Conservation (phyloP, 2,329 filamentous ascomycete species). For the Verticillium isaacii region DNA sequence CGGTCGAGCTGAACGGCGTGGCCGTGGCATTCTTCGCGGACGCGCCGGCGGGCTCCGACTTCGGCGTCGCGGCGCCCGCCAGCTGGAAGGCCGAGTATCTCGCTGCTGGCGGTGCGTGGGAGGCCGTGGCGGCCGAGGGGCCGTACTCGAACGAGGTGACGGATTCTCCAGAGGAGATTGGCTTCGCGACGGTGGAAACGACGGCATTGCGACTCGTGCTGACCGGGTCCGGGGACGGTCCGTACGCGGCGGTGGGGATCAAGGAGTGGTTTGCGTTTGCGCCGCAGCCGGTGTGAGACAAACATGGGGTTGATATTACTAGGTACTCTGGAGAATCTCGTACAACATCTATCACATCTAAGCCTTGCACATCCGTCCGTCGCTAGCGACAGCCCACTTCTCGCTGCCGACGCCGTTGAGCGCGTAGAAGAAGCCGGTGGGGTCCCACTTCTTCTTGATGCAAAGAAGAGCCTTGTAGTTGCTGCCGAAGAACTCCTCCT, state of each 20-base stretch:
- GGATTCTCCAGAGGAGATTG: constrained; percentile 20
- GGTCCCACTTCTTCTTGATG: constrained; percentile 49
- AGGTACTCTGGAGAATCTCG: background rate
- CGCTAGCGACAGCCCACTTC: constrained; percentile 33
- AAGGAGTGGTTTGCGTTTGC: constrained; percentile 20
- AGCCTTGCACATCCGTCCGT: constrained; percentile 34
- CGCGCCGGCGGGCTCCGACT: constrained; percentile 20
- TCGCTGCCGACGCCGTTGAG: constrained; percentile 47
- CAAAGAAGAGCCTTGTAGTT: constrained; percentile 35
- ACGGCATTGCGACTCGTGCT: constrained; percentile 17
- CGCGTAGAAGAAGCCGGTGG: constrained; percentile 39
- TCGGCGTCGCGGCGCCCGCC: constrained; percentile 23
- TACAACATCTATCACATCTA: background rate
- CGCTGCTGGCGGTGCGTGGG: constrained; percentile 14
- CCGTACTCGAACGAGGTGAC: constrained; percentile 20
- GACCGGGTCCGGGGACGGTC: constrained; percentile 16
- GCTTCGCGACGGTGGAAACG: constrained; percentile 20
- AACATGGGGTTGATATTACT: background rate
- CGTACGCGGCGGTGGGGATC: constrained; percentile 18
- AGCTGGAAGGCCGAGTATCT: constrained; percentile 22
- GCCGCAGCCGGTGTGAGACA: background rate
- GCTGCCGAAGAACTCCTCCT: constrained; percentile 39
- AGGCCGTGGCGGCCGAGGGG: constrained; percentile 13
- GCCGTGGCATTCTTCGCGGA: constrained; percentile 25
- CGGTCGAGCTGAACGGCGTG: constrained; percentile 22